Conservation (phyloP, 352 stramenopile genomes). For the Globisporangium heterothallicum region DNA sequence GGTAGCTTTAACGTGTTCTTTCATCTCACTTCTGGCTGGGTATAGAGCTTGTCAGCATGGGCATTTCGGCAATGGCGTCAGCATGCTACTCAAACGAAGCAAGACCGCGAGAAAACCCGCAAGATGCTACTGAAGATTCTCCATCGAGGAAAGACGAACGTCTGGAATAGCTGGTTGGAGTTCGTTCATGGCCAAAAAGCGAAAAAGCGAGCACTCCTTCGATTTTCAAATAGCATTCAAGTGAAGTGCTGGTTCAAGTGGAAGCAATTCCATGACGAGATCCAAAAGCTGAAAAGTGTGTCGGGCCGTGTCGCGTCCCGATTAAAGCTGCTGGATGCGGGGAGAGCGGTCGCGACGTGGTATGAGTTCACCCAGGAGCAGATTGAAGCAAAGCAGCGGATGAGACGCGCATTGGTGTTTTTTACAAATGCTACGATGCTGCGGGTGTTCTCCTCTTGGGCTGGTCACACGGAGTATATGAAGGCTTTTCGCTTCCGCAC, state of each 20-base stretch:
- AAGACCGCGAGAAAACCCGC: conserved; percentile 42
- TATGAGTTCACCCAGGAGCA: conserved; percentile 58
- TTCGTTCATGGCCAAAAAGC: conserved; percentile 49
- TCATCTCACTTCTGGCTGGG: not conserved
- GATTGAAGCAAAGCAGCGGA: conserved; percentile 31
- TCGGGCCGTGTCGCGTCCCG: conserved; percentile 37
- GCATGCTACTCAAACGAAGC: conserved; percentile 27
- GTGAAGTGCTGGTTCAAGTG: conserved; percentile 67
- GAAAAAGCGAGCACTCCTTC: conserved; percentile 49
- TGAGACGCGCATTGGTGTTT: conserved; percentile 53
- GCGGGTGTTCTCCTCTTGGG: conserved; percentile 56
- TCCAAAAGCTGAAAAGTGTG: conserved; percentile 30
- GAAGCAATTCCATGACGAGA: conserved; percentile 35
- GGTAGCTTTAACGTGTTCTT: too few species aligned
- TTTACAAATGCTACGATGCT: conserved; percentile 57
- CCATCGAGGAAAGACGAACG: conserved; percentile 39
- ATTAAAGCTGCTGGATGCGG: conserved; percentile 32
- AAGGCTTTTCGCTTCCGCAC: conserved; percentile 37
- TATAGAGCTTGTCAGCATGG: conserved; percentile 58
- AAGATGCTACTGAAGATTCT: conserved; percentile 46
- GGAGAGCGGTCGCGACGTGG: conserved; percentile 56
- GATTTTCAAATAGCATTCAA: conserved; percentile 53
- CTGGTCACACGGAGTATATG: conserved; percentile 27
- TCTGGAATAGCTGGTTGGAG: conserved; percentile 56
- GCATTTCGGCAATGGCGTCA: conserved; percentile 63